Evolutionary conservation across 176 grass and related monocot species (phyloP).

Genomic region (Panicum miliaceum): DNA sequence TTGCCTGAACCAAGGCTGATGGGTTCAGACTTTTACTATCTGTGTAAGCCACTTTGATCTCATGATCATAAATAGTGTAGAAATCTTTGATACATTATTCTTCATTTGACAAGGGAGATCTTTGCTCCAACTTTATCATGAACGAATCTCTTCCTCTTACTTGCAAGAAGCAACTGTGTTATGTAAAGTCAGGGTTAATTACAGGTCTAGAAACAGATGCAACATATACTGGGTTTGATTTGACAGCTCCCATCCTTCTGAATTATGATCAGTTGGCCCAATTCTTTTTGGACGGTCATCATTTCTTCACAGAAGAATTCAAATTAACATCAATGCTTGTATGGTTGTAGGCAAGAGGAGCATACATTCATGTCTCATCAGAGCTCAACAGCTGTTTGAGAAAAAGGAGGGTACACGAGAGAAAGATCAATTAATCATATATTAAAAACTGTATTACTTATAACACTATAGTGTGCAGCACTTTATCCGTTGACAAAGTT

Average conservation of each 20-base stretch:
- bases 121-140: background rate
- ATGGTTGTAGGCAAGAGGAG: slow-evolving; percentile 46
- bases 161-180: slow-evolving; percentile 5
- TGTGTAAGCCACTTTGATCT: background rate
- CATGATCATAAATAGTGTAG: background rate
- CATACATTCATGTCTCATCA: slow-evolving; percentile 56
- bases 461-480: background rate
- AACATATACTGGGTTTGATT: background rate
- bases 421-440: background rate
- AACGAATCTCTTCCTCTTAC: background rate
- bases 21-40: no score
- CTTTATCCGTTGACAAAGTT: background rate
- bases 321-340: slow-evolving; percentile 26
- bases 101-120: background rate
- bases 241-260: background rate
- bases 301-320: slow-evolving; percentile 1
- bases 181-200: slow-evolving; percentile 35
- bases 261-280: background rate
- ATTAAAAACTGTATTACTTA: background rate
- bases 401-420: slow-evolving; percentile 2
- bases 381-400: slow-evolving; percentile 47
- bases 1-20: background rate
- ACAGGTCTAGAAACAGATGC: slow-evolving; percentile 18
- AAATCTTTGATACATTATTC: slow-evolving; percentile 1
- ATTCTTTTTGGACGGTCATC: background rate